These are phyloP conservation scores for Favolaschia claudopus DNA, from an alignment of 768 basidiomycete genomes.

Conservation along the genomic window DNA sequence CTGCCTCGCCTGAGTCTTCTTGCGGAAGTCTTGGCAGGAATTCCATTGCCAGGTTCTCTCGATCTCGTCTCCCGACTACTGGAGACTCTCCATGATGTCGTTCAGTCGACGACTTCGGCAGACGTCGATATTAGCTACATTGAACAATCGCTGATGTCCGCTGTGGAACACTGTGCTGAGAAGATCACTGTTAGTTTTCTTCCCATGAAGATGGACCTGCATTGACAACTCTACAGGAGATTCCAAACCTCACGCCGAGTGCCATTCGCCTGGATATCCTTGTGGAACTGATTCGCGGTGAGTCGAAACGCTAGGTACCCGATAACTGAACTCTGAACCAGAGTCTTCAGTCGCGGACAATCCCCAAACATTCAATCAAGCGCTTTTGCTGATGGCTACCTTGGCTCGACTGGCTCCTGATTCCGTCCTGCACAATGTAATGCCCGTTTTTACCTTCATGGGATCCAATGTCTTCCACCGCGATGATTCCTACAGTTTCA, in stretches of 20 bases:
- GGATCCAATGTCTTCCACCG: slow-evolving; percentile 97
- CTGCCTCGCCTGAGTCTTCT: slow-evolving; percentile 63
- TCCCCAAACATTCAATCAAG: slow-evolving; percentile 95
- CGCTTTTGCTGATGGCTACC: slow-evolving; percentile 85
- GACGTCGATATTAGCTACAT: slow-evolving; percentile 78
- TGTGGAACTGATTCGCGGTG: slow-evolving; percentile 87
- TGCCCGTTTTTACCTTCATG: slow-evolving; percentile 99
- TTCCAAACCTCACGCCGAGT: slow-evolving; percentile 58
- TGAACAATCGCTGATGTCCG: slow-evolving; percentile 86
- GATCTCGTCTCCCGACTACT: slow-evolving; percentile 77
- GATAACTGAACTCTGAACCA: too few species aligned
- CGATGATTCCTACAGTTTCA: slow-evolving; percentile 95
- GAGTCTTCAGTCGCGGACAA: slow-evolving; percentile 82
- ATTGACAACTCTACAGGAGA: slow-evolving; percentile 47
- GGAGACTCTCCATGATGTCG: slow-evolving; percentile 72
- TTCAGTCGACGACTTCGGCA: slow-evolving; percentile 59
- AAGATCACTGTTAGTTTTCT: slow-evolving; percentile 57
- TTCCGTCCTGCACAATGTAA: slow-evolving; percentile 91
- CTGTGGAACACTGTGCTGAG: slow-evolving; percentile 70
- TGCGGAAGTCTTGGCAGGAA: slow-evolving; percentile 75
- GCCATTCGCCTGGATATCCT: slow-evolving; percentile 83
- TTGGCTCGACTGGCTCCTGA: slow-evolving; percentile 87
- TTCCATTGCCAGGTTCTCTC: slow-evolving; percentile 69
- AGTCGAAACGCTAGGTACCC: too few species aligned
- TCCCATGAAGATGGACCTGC: background rate